Evolutionary conservation across 768 basidiomycete genomes (phyloP), one percentile per base, ranked within the genome.

Genomic region (Lyophyllum shimeji): DNA sequence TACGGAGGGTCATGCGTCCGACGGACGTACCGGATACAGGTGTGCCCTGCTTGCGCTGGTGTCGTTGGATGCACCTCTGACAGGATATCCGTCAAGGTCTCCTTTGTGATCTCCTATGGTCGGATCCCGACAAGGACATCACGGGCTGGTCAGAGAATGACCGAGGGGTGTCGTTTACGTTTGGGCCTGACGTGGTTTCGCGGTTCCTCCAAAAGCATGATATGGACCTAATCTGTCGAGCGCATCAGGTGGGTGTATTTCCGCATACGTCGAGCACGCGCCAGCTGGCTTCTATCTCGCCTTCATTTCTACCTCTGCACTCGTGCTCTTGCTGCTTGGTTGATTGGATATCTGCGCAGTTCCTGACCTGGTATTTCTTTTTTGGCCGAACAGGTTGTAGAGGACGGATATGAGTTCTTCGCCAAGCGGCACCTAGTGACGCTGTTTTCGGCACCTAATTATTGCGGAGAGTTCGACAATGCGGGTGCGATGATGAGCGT

Each of bases 401-500:
- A 98, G 70, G 96, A 98, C 62, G 96, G 96, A 39, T 98, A 98
- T 72, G 96, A 98, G 71, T 98, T 98, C 76, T 98, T 98, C 67
- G 95, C 95, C 45, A 98, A 98, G 76, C 82, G 96, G 62, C 95
- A 96, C 76, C 74, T 98, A 62, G 96, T 98, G 62, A 98, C 96
- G 42, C 72, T 98, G 44, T 98, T 98, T 78, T 96, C 94, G 21
- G 96, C 96, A 50, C 96, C 96, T 56, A 93, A 93, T 77, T 93
- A 93, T 67, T 93, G 90, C 64, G 90, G 93, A 60, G 91, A 98
- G 77, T 99, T 99, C 67, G 96, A 99, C 73, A 99, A 99, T 71
- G 95, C 96, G 3, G 96, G 96, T 34, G 96, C 96, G 31, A 99
- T 99, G 96, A 99, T 98, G 96, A 95, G 92, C 66, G 96, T 99